These are phyloP conservation scores for Pyrus pyrifolia DNA, from an alignment of 306 rosid species.

Conservation along the genomic window DNA sequence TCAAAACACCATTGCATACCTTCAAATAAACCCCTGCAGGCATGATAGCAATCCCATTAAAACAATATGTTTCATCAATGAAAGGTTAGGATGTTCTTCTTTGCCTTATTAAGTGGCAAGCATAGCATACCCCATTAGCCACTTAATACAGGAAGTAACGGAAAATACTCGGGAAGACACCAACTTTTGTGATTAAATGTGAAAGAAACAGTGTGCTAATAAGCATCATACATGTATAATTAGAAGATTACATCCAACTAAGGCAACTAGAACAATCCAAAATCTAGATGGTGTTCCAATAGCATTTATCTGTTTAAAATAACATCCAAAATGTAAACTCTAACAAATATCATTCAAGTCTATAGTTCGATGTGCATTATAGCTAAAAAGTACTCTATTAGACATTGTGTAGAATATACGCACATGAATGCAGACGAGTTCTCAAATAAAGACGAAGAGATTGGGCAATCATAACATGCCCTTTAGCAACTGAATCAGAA, in stretches of 20 bases:
- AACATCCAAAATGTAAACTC: not conserved
- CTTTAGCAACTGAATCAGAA: slow-evolving; percentile 80
- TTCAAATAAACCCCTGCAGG: slow-evolving; percentile 77
- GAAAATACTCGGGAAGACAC: not conserved
- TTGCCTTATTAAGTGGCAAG: not conserved
- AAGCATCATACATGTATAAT: not conserved
- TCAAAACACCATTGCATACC: slow-evolving; percentile 39
- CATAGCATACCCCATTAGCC: too few species aligned
- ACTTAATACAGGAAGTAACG: not conserved
- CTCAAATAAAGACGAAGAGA: slow-evolving; percentile 75
- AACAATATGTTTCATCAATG: slow-evolving; percentile 1
- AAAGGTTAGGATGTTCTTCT: not conserved
- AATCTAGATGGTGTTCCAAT: not conserved
- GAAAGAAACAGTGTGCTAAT: not conserved
- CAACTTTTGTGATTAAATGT: not conserved
- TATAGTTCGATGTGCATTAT: not conserved
- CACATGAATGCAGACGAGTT: slow-evolving; percentile 80
- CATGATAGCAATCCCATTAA: slow-evolving; percentile 20
- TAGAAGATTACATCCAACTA: not conserved
- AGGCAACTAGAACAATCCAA: not conserved
- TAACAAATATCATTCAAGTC: not conserved
- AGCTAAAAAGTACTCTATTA: not conserved
- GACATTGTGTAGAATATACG: slow-evolving; percentile 20
- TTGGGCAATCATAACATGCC: slow-evolving; percentile 77
- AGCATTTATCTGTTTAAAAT: not conserved